Conservation (phyloP, 2,329 filamentous ascomycete genomes). For the Amphichorda felina region DNA sequence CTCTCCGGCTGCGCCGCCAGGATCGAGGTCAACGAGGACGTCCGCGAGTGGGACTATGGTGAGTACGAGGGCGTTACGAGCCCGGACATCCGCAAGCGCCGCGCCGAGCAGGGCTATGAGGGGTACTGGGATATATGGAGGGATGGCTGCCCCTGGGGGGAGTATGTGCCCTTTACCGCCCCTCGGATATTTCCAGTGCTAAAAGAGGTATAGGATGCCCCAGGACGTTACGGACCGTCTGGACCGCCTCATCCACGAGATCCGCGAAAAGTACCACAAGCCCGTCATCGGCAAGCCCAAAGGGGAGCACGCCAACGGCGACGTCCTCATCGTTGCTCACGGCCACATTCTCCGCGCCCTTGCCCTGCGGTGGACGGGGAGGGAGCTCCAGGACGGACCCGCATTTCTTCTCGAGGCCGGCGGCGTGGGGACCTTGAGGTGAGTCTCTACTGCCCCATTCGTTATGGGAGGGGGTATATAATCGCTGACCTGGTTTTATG, state of each 20-base stretch:
- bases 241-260: slow-evolving; percentile 65
- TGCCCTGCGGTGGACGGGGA: slow-evolving; percentile 74
- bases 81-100: slow-evolving; percentile 49
- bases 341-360: slow-evolving; percentile 83
- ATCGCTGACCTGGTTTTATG: not conserved
- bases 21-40: slow-evolving; percentile 57
- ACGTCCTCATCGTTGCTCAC: slow-evolving; percentile 62
- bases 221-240: slow-evolving; percentile 60
- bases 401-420: slow-evolving; percentile 78
- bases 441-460: too few species aligned
- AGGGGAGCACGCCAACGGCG: slow-evolving; percentile 22
- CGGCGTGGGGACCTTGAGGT: slow-evolving; percentile 73
- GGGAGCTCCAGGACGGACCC: slow-evolving; percentile 62
- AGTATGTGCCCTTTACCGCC: slow-evolving; percentile 37
- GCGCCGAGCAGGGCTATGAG: slow-evolving; percentile 42
- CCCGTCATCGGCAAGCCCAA: slow-evolving; percentile 45
- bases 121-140: slow-evolving; percentile 74
- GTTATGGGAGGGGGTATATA: not conserved
- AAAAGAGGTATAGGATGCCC: slow-evolving; percentile 51
- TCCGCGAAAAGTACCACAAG: slow-evolving; percentile 53
- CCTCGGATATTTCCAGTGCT: too few species aligned
- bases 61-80: slow-evolving; percentile 75
- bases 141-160: slow-evolving; percentile 78
- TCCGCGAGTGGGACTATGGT: slow-evolving; percentile 82
- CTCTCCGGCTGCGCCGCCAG: slow-evolving; percentile 41